phyloP scores from a whole-genome alignment of 2,329 filamentous ascomycete species.

The Pseudophaeomoniella oleicola region DNA sequence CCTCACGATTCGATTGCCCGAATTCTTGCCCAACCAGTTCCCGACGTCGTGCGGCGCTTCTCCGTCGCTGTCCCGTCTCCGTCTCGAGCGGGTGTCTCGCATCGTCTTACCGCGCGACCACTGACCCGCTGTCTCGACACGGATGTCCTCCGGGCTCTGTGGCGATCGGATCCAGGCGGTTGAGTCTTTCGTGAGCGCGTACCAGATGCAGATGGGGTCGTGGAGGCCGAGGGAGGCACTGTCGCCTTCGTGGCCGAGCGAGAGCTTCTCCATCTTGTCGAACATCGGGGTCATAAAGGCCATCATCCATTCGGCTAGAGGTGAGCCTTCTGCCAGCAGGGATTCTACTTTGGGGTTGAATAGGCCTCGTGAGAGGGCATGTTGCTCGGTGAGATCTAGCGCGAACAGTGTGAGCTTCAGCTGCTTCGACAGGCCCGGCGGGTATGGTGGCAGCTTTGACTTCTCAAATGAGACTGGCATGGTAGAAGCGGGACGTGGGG shows the following conservation, averaged over 20 bases:
- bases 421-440: conserved; percentile 43
- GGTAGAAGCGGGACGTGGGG: conserved; percentile 57
- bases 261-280: conserved; percentile 49
- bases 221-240: conserved; percentile 51
- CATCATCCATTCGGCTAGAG: conserved; percentile 57
- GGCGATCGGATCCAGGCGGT: conserved; percentile 27
- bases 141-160: conserved; percentile 58
- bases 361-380: conserved; percentile 47
- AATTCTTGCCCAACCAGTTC: conserved; percentile 58
- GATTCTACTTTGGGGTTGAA: conserved; percentile 44
- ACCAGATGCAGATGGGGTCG: conserved; percentile 69
- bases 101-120: conserved; percentile 92
- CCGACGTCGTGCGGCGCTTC: conserved; percentile 55
- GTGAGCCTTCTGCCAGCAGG: conserved; percentile 47
- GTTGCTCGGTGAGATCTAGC: conserved; percentile 61
- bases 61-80: conserved; percentile 29
- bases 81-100: conserved; percentile 52
- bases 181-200: conserved; percentile 44
- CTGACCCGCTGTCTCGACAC: conserved; percentile 79
- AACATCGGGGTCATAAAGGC: conserved; percentile 61
- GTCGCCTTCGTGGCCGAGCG: conserved; percentile 36
- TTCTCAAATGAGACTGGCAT: conserved; percentile 54
- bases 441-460: conserved; percentile 43
- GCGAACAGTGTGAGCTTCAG: conserved; percentile 60
- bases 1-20: conserved; percentile 68